Conservation (phyloP, 208 protist species). For the Borovskyia barvae region DNA sequence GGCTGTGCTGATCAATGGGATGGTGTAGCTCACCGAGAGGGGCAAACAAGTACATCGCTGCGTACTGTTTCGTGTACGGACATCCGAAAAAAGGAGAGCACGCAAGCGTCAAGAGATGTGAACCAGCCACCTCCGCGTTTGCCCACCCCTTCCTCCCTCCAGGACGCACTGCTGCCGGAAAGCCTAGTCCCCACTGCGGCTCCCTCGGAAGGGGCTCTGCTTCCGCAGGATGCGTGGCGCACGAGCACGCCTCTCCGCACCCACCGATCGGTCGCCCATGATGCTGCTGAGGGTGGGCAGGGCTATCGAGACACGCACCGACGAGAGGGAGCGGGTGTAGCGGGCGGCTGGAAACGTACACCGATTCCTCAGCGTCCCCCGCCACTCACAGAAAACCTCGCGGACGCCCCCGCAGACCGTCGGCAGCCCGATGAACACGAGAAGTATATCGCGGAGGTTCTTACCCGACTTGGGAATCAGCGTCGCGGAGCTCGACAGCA, state of each 20-base stretch:
- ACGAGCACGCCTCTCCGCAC: conserved; percentile 16
- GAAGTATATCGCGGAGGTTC: conserved; percentile 40
- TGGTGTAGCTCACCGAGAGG: no score
- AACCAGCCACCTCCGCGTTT: no score
- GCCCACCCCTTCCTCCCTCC: no score
- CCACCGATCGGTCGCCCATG: neutral
- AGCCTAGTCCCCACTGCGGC: no score
- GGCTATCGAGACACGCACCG: conserved; percentile 3
- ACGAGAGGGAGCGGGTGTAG: neutral
- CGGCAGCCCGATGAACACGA: conserved; percentile 31
- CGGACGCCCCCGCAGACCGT: conserved; percentile 18
- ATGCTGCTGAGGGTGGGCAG: neutral
- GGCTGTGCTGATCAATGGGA: no score
- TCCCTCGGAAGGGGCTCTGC: no score
- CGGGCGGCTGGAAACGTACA: conserved; percentile 14
- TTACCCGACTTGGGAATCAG: conserved; percentile 29
- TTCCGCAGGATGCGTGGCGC: neutral
- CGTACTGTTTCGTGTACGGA: no score
- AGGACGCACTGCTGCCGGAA: no score
- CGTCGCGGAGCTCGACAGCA: conserved; percentile 13
- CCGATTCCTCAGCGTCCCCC: conserved; percentile 14
- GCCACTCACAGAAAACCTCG: conserved; percentile 20
- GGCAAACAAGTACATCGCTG: no score
- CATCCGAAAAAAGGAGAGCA: no score
- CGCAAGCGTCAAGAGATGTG: no score